phyloP scores from a whole-genome alignment of 768 basidiomycete genomes.

The Psilocybe tampanensis region DNA sequence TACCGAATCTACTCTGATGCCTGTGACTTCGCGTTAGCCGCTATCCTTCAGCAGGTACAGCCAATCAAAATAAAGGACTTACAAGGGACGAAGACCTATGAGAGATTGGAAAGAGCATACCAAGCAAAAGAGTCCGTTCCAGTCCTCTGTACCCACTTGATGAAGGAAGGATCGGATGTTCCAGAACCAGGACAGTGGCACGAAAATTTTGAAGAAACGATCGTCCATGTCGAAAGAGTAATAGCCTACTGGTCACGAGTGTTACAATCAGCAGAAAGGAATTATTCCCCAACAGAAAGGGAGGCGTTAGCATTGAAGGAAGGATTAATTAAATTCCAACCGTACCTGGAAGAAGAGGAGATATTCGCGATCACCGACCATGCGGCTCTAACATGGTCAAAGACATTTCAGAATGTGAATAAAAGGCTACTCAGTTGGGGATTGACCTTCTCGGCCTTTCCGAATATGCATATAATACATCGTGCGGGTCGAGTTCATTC shows the following conservation, averaged over 20 bases:
- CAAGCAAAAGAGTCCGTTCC: no score
- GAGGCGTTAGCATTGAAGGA: conserved; percentile 4
- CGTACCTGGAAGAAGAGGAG: not conserved
- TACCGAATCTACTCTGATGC: conserved; percentile 9
- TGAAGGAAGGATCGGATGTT: not conserved
- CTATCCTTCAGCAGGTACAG: conserved; percentile 10
- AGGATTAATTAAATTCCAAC: not conserved
- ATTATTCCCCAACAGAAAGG: conserved; percentile 4
- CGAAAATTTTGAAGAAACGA: not conserved
- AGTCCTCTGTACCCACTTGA: not conserved
- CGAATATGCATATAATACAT: not conserved
- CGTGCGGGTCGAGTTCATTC: not conserved
- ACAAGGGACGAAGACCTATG: conserved; percentile 2
- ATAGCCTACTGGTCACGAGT: conserved; percentile 6
- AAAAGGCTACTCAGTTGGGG: not conserved
- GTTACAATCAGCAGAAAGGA: not conserved
- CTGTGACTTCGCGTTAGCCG: not conserved
- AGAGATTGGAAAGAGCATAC: not conserved
- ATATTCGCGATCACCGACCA: not conserved
- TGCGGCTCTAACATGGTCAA: not conserved
- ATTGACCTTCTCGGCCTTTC: not conserved
- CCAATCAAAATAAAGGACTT: conserved; percentile 1
- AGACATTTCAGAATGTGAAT: not conserved
- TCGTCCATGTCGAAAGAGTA: not conserved
- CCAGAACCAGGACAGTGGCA: not conserved